These are phyloP conservation scores for Zopfochytrium polystomum DNA, from an alignment of 371 early-diverging fungal species.

Conservation along the genomic window DNA sequence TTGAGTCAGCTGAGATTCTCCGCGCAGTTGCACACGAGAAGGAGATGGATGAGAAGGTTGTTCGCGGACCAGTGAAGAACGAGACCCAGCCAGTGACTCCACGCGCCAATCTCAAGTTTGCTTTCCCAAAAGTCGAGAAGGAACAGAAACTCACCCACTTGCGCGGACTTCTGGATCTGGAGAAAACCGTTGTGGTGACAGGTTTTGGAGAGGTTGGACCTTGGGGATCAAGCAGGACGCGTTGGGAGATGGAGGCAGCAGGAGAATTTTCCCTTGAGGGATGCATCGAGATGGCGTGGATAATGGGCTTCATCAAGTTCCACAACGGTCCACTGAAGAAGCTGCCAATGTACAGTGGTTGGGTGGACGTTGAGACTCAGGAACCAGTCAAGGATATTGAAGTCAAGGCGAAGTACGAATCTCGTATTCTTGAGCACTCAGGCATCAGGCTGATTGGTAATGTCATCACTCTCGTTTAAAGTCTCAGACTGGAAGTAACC, in stretches of 20 bases:
- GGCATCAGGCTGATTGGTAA: constrained; percentile 89
- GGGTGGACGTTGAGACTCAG: constrained; percentile 87
- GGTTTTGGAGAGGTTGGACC: constrained; percentile 96
- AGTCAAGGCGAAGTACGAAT: constrained; percentile 91
- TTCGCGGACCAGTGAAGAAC: constrained; percentile 75
- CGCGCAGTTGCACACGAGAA: constrained; percentile 79
- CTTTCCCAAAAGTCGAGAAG: constrained; percentile 74
- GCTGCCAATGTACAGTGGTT: constrained; percentile 77
- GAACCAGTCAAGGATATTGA: constrained; percentile 90
- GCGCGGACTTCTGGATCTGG: constrained; percentile 86
- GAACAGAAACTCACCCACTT: constrained; percentile 67
- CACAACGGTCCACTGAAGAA: constrained; percentile 83
- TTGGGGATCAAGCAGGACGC: constrained; percentile 88
- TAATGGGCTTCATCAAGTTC: constrained; percentile 93
- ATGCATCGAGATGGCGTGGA: constrained; percentile 96
- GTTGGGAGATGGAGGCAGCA: constrained; percentile 90
- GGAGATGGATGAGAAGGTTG: constrained; percentile 72
- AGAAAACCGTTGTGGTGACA: constrained; percentile 89
- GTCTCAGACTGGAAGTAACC: too few relatives aligned
- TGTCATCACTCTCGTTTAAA: constrained; percentile 5
- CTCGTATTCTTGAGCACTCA: constrained; percentile 85
- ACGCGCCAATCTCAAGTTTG: constrained; percentile 91
- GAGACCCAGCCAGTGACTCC: constrained; percentile 68
- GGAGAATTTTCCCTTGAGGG: constrained; percentile 95
- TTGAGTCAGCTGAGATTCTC: constrained; percentile 81